Evolutionary conservation across 148 eudicot species (phyloP).

Genomic region (Diospyros kaki): DNA sequence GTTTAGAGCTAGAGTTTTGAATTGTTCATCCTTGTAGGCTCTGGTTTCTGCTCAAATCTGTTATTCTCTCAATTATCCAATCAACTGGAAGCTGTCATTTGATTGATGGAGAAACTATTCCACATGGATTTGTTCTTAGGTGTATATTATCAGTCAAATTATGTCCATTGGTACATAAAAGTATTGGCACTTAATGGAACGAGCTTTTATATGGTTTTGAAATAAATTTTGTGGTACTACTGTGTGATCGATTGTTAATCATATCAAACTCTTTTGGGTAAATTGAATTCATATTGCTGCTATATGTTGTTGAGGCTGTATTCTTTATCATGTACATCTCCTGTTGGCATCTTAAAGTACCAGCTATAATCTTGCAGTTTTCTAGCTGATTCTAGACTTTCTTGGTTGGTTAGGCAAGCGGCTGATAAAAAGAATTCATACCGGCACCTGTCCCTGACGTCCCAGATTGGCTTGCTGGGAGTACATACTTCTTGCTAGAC

Average conservation of each 20-base stretch:
- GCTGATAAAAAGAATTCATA: too few species aligned
- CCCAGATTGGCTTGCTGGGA: background rate
- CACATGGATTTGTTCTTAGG: background rate
- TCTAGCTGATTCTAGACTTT: background rate
- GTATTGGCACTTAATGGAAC: background rate
- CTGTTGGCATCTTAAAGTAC: background rate
- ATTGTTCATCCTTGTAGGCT: background rate
- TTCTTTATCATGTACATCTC: background rate
- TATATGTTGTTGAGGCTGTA: background rate
- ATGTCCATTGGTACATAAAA: background rate
- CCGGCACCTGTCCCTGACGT: too few species aligned
- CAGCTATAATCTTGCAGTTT: background rate
- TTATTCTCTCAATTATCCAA: background rate
- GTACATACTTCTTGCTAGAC: conserved; percentile 1
- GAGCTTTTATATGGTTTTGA: background rate
- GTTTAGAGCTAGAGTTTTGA: background rate
- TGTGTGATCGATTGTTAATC: background rate
- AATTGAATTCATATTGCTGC: background rate
- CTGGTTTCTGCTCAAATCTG: background rate
- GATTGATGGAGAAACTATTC: background rate
- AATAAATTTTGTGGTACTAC: background rate
- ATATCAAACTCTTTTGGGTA: background rate
- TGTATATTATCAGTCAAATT: background rate
- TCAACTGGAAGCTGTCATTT: background rate
- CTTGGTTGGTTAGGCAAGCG: background rate